Conservation (phyloP, 352 stramenopile species). For the Hyaloperonospora arabidopsidis region DNA sequence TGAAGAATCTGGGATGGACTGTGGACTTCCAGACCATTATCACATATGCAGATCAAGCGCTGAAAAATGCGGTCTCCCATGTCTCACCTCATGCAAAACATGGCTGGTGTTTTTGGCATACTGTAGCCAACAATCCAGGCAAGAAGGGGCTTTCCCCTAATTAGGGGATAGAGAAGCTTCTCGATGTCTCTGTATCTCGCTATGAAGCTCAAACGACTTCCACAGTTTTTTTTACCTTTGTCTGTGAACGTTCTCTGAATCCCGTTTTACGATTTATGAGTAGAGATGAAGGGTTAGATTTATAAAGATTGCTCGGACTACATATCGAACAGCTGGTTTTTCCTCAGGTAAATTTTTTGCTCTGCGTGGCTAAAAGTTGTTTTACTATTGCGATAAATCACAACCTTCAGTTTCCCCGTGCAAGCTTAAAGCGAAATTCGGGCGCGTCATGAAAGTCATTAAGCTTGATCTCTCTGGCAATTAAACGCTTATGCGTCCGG, state of each 20-base stretch:
- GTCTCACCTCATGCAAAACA: background rate
- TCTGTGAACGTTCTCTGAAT: background rate
- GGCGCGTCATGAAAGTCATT: background rate
- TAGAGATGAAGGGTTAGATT: background rate
- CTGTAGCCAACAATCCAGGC: background rate
- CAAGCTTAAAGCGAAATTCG: background rate
- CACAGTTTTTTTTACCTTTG: background rate
- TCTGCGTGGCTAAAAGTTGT: background rate
- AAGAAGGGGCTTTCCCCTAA: background rate
- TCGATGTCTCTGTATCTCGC: background rate
- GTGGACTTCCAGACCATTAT: background rate
- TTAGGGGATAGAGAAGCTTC: background rate
- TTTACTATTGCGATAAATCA: no score
- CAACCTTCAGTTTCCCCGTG: background rate
- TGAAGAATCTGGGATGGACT: background rate
- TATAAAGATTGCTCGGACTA: no score
- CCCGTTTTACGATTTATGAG: background rate
- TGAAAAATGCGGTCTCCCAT: background rate
- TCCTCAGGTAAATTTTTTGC: background rate
- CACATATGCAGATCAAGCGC: background rate
- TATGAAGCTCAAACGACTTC: background rate
- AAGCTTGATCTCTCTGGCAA: no score
- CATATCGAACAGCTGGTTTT: background rate
- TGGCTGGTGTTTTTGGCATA: background rate
- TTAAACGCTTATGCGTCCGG: background rate